phyloP scores from a whole-genome alignment of 1,284 basidiomycete species.

The Ustilago bromivora region DNA sequence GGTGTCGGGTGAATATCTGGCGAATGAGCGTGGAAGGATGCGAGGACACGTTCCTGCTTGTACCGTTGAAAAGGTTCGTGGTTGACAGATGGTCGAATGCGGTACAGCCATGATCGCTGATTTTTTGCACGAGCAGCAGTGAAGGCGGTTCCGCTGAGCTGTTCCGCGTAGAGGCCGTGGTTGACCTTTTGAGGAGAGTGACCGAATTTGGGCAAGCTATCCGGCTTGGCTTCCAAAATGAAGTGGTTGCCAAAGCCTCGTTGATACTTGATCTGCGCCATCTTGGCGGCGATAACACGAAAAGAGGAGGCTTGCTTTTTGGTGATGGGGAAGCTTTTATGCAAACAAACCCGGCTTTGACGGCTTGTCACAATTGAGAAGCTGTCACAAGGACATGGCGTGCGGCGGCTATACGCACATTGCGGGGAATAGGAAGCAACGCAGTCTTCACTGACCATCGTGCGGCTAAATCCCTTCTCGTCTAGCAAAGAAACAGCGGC shows the following conservation, averaged over 20 bases:
- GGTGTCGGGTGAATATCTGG: constrained; percentile 76
- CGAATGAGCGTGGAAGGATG: constrained; percentile 31
- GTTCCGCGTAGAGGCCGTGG: constrained; percentile 76
- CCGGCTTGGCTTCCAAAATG: constrained; percentile 72
- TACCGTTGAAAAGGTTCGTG: constrained; percentile 76
- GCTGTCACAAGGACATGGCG: not conserved
- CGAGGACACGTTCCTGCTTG: constrained; percentile 75
- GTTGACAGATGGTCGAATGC: constrained; percentile 77
- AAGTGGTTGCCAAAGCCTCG: constrained; percentile 68
- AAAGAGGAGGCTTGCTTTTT: not conserved
- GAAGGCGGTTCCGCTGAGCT: constrained; percentile 77
- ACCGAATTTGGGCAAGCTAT: constrained; percentile 74
- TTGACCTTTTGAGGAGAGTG: constrained; percentile 77
- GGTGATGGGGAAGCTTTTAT: not conserved
- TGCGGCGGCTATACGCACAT: not conserved
- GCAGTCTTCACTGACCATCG: not conserved
- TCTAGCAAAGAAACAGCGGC: not conserved
- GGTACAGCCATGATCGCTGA: constrained; percentile 71
- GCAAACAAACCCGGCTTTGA: not conserved
- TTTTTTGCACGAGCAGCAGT: constrained; percentile 74
- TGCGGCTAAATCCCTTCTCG: not conserved
- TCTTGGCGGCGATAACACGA: not conserved
- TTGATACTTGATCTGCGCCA: constrained; percentile 32
- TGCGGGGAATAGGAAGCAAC: not conserved
- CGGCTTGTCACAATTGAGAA: not conserved